These are phyloP conservation scores for Lactuca sativa DNA, from an alignment of 129 eudicot genomes.

Conservation along the genomic window DNA sequence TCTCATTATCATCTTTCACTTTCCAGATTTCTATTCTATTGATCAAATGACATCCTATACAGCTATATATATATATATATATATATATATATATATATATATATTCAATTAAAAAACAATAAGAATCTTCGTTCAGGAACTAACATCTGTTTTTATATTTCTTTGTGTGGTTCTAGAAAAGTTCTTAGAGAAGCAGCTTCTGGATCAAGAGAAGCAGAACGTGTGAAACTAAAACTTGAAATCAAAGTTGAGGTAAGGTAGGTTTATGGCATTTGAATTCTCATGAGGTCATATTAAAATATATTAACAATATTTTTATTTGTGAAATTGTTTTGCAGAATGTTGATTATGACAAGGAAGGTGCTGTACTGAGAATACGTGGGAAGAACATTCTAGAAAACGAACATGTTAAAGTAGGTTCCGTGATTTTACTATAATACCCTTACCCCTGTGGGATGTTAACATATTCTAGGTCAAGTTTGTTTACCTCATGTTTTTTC, in stretches of 20 bases:
- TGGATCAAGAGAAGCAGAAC: slow-evolving; percentile 93
- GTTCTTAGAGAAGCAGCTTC: slow-evolving; percentile 91
- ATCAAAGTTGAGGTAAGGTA: slow-evolving; percentile 78
- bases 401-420: slow-evolving; percentile 84
- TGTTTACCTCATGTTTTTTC: background rate
- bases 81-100: no score
- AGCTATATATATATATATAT: no score
- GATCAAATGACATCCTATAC: background rate
- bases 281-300: slow-evolving; percentile 7
- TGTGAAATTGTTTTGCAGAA: slow-evolving; percentile 38
- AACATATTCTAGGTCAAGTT: slow-evolving; percentile 3
- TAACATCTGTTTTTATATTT: slow-evolving; percentile 2
- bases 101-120: background rate
- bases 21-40: slow-evolving; percentile 5
- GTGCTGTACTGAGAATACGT: slow-evolving; percentile 76
- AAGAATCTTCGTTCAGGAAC: background rate
- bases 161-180: slow-evolving; percentile 51
- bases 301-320: background rate
- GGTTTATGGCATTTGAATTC: slow-evolving; percentile 8
- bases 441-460: background rate
- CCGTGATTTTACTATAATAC: background rate
- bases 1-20: slow-evolving; percentile 4
- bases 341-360: slow-evolving; percentile 95
- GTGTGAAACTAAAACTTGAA: slow-evolving; percentile 81
- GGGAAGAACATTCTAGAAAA: slow-evolving; percentile 89